Conservation (phyloP, 176 grass and related monocot genomes). For the Panicum miliaceum region DNA sequence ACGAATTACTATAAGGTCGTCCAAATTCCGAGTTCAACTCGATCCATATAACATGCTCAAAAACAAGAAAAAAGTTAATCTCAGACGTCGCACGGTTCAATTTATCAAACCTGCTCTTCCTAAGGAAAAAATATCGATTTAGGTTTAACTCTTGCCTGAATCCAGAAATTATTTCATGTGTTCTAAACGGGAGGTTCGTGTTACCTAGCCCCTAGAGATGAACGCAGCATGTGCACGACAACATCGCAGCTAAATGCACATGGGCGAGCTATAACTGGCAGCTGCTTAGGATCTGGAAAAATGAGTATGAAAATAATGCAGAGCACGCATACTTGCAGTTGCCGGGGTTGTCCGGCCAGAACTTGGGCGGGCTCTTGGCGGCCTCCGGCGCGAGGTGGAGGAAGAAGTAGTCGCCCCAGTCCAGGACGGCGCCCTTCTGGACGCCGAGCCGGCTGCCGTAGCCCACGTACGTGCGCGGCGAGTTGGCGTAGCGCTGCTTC, state of each 20-base stretch:
- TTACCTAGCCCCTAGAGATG: neutral
- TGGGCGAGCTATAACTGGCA: neutral
- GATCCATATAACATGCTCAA: neutral
- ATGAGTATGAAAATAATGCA: neutral
- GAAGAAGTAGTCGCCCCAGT: constrained; percentile 97
- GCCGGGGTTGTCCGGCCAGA: constrained; percentile 60
- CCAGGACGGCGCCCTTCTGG: constrained; percentile 77
- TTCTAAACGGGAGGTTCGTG: neutral
- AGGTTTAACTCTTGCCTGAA: neutral
- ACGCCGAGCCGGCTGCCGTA: constrained; percentile 90
- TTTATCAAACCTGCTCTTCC: neutral
- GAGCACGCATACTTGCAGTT: constrained; percentile 59
- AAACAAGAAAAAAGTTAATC: neutral
- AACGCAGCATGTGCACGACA: constrained; percentile 16
- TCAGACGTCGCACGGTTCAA: neutral
- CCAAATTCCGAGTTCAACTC: neutral
- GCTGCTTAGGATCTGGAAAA: neutral
- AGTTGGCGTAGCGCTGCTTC: constrained; percentile 78
- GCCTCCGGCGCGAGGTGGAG: constrained; percentile 66
- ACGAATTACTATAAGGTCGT: neutral
- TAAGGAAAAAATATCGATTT: neutral
- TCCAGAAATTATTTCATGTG: neutral
- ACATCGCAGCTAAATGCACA: constrained; percentile 21
- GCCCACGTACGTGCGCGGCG: constrained; percentile 79
- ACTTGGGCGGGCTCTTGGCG: constrained; percentile 48